A percentile compares a stretch with the other conserved stretches of the same genome.
These are phyloP conservation scores for Axilococcus clingmanii DNA, from an alignment of 139 green algal species.

Conservation along the genomic window DNA sequence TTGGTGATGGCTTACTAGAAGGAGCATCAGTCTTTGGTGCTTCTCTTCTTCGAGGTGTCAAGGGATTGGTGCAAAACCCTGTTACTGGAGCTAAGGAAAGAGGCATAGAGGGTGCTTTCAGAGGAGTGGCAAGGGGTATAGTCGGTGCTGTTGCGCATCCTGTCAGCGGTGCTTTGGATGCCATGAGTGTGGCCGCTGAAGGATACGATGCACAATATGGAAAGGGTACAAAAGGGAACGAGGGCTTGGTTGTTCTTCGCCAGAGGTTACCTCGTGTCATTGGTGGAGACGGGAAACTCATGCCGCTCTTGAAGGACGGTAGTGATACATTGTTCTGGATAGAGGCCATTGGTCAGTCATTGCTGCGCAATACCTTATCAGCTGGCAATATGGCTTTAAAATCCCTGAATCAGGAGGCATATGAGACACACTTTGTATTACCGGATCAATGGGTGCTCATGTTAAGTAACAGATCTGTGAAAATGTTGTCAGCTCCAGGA, in stretches of 20 bases:
- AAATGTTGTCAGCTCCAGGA: slow-evolving; percentile 50
- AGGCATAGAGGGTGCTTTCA: slow-evolving; percentile 45
- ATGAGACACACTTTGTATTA: slow-evolving; percentile 77
- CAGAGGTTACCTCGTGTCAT: slow-evolving; percentile 58
- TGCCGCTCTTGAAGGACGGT: slow-evolving; percentile 30
- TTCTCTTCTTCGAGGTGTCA: slow-evolving; percentile 55
- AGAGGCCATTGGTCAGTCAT: slow-evolving; percentile 51
- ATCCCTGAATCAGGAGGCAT: slow-evolving; percentile 23
- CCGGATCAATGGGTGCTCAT: slow-evolving; percentile 50
- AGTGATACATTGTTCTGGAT: slow-evolving; percentile 14
- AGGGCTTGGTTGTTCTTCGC: slow-evolving; percentile 31
- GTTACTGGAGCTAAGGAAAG: slow-evolving; percentile 58
- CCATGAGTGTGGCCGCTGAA: slow-evolving; percentile 35
- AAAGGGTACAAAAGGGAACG: slow-evolving; percentile 19
- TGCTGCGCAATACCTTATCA: slow-evolving; percentile 34
- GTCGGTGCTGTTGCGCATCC: slow-evolving; percentile 66
- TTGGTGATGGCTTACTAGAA: slow-evolving; percentile 64
- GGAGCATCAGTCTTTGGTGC: slow-evolving; percentile 59
- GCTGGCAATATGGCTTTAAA: not conserved
- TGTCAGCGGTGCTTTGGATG: slow-evolving; percentile 63
- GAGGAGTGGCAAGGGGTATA: slow-evolving; percentile 61
- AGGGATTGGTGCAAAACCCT: slow-evolving; percentile 75
- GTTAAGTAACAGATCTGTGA: slow-evolving; percentile 53
- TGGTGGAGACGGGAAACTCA: slow-evolving; percentile 59
- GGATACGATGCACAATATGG: slow-evolving; percentile 55